phyloP scores from a whole-genome alignment of 2,329 filamentous ascomycete genomes.

The Arthrobotrys megalospora region DNA sequence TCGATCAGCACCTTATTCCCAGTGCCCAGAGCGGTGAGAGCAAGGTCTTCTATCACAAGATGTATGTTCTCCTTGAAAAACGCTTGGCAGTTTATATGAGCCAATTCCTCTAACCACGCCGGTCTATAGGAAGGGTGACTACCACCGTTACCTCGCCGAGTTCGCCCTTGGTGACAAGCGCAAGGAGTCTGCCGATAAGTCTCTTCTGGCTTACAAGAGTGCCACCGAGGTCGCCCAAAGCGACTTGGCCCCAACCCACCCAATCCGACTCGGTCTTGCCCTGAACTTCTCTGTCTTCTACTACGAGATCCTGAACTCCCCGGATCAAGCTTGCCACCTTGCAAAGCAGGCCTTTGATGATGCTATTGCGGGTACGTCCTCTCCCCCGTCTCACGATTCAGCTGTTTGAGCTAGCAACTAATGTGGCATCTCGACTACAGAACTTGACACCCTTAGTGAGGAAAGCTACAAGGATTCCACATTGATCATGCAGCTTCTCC shows the following conservation, averaged over 20 bases:
- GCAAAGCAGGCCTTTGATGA: slow-evolving; percentile 99
- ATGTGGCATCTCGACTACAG: slow-evolving; percentile 61
- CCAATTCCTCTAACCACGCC: slow-evolving; percentile 29
- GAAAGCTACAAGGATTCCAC: slow-evolving; percentile 99
- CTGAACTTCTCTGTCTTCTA: slow-evolving; percentile 99
- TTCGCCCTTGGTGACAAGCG: slow-evolving; percentile 93
- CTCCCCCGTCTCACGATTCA: neutral
- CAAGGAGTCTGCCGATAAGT: slow-evolving; percentile 87
- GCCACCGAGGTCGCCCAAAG: slow-evolving; percentile 98
- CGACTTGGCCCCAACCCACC: slow-evolving; percentile 96
- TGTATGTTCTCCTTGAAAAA: slow-evolving; percentile 75
- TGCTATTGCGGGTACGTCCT: slow-evolving; percentile 80
- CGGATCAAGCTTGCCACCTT: slow-evolving; percentile 96
- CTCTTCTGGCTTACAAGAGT: slow-evolving; percentile 98
- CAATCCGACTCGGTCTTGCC: slow-evolving; percentile 95
- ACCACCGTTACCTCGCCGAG: slow-evolving; percentile 95
- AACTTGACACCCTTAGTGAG: slow-evolving; percentile 97
- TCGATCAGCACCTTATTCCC: slow-evolving; percentile 93
- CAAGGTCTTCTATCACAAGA: slow-evolving; percentile 99
- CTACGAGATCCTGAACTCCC: slow-evolving; percentile 99
- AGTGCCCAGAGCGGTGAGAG: slow-evolving; percentile 97
- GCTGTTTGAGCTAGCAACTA: slow-evolving; percentile 37
- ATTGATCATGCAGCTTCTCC: slow-evolving; percentile 98
- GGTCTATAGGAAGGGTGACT: slow-evolving; percentile 87
- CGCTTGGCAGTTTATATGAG: neutral